A percentile compares a stretch with the other conserved stretches of the same genome.
Evolutionary conservation across 1,139 yeast species (phyloP).

Genomic region (Zygoascus sp.): DNA sequence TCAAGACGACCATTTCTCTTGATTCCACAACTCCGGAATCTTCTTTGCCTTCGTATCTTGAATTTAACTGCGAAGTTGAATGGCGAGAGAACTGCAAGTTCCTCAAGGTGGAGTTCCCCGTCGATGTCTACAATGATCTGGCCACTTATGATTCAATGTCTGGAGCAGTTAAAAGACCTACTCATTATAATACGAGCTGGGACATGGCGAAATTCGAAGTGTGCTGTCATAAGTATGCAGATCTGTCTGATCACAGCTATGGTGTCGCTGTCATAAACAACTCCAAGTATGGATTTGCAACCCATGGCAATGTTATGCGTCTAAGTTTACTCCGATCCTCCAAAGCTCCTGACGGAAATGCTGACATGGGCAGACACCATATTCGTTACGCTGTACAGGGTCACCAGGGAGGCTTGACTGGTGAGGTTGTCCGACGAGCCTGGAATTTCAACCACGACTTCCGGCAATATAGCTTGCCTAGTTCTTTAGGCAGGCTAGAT

Average conservation of each 20-base stretch:
- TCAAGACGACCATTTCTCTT: conserved; percentile 64
- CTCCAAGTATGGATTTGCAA: conserved; percentile 81
- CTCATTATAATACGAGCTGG: conserved; percentile 91
- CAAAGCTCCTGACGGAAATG: conserved; percentile 81
- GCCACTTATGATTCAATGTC: conserved; percentile 91
- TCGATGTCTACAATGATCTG: conserved; percentile 62
- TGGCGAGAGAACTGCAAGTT: conserved; percentile 86
- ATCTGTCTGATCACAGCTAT: conserved; percentile 72
- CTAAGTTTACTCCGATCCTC: conserved; percentile 76
- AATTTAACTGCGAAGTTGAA: conserved; percentile 60
- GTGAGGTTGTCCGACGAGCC: conserved; percentile 66
- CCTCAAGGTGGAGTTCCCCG: conserved; percentile 89
- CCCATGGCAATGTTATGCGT: conserved; percentile 85
- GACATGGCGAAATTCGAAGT: conserved; percentile 94
- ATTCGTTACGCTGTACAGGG: conserved; percentile 81
- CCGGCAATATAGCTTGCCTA: conserved; percentile 18
- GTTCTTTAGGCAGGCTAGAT: conserved; percentile 17
- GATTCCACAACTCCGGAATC: conserved; percentile 42
- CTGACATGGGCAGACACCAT: conserved; percentile 83
- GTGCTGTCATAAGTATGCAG: conserved; percentile 87
- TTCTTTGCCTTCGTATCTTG: conserved; percentile 35
- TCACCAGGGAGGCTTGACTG: conserved; percentile 59
- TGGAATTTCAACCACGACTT: conserved; percentile 66
- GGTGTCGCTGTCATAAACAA: conserved; percentile 81
- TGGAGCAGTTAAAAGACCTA: conserved; percentile 83